Percentiles rank a stretch among this genome's conserved stretches.
Conservation (phyloP, 2,329 filamentous ascomycete species). For the Tolypocladium amazonense region DNA sequence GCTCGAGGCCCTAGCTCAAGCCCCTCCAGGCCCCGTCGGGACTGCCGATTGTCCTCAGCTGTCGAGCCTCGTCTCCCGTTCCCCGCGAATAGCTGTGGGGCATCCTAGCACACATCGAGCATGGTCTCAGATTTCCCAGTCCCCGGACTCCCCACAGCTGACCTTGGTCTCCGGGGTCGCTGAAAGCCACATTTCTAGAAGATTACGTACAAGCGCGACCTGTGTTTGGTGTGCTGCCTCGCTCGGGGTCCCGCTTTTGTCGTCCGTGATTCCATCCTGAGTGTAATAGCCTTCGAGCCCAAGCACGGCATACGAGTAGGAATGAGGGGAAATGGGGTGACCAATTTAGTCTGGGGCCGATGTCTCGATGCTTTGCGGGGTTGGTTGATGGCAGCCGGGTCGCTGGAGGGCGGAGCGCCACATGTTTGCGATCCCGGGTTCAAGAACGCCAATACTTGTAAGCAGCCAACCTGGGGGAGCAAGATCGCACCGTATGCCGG, state of each 20-base stretch:
- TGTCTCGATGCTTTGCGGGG: background rate
- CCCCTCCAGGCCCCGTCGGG: background rate
- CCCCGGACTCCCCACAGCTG: background rate
- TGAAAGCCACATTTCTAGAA: background rate
- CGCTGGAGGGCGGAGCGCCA: background rate
- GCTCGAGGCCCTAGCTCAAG: background rate
- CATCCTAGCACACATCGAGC: background rate
- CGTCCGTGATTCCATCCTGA: background rate
- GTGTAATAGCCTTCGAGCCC: background rate
- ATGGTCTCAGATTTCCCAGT: background rate
- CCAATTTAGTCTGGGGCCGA: background rate
- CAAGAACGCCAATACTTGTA: background rate
- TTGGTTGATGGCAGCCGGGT: background rate
- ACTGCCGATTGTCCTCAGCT: background rate
- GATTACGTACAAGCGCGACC: background rate
- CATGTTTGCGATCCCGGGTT: background rate
- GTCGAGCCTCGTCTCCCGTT: background rate
- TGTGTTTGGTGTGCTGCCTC: background rate
- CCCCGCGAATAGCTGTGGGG: background rate
- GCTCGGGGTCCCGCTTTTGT: background rate
- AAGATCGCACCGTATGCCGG: background rate
- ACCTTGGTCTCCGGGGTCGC: background rate
- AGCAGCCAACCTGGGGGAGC: background rate
- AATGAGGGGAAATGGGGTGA: background rate
- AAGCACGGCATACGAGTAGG: background rate